These are phyloP conservation scores for Venturia asperata DNA, from an alignment of 2,329 filamentous ascomycete genomes.

Conservation along the genomic window DNA sequence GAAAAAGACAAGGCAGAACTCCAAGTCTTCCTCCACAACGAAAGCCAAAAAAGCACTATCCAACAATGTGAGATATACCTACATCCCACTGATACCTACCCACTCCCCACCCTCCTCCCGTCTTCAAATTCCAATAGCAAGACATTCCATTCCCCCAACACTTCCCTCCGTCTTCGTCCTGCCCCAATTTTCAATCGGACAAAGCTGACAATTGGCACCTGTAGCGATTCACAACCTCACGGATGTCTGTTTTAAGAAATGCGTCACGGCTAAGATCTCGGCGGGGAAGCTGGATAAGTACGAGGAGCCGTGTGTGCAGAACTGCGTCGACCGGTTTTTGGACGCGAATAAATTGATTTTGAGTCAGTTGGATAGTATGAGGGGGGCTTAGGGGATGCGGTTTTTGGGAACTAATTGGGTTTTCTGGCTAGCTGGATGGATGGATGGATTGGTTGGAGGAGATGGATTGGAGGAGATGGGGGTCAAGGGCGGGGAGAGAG, in stretches of 20 bases:
- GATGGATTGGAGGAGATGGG: background rate
- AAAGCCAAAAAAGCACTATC: constrained; percentile 77
- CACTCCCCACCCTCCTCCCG: background rate
- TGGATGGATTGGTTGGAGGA: background rate
- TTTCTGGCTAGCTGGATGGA: background rate
- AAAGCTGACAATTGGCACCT: constrained; percentile 27
- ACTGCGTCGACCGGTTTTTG: constrained; percentile 91
- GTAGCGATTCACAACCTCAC: constrained; percentile 59
- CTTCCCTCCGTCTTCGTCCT: background rate
- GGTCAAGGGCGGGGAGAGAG: too few species aligned
- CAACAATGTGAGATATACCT: constrained; percentile 34
- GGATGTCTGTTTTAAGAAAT: constrained; percentile 92
- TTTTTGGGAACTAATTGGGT: background rate
- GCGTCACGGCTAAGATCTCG: constrained; percentile 68
- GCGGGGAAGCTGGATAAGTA: constrained; percentile 63
- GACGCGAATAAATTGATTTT: constrained; percentile 82
- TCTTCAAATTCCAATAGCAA: background rate
- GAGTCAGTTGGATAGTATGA: constrained; percentile 67
- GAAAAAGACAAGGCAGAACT: constrained; percentile 81
- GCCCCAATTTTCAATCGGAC: background rate
- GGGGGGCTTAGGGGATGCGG: constrained; percentile 24
- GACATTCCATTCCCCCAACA: background rate
- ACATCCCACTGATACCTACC: background rate
- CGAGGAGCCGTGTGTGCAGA: constrained; percentile 79
- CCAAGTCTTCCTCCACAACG: constrained; percentile 75